Percentiles rank a stretch among this genome's conserved stretches.
These are phyloP conservation scores for Triticum monococcum DNA, from an alignment of 176 grass and related monocot species.

Conservation along the genomic window DNA sequence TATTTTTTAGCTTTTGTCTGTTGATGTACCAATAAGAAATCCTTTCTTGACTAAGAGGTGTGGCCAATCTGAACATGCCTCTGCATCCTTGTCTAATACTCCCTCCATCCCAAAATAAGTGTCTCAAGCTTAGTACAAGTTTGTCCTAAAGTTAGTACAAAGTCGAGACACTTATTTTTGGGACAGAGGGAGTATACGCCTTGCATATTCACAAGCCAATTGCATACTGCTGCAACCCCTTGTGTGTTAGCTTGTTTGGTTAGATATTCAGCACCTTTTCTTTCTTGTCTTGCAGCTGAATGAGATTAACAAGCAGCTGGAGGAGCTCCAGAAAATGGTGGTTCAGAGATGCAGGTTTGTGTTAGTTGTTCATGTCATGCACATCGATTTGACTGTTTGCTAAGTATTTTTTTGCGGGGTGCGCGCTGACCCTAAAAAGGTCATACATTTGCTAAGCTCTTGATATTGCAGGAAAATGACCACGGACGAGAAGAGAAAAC, in stretches of 20 bases:
- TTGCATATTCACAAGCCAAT: neutral
- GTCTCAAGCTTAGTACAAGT: too few relatives aligned
- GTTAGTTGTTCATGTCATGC: slow-evolving; percentile 5
- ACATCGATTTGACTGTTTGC: too few relatives aligned
- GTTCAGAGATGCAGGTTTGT: slow-evolving; percentile 82
- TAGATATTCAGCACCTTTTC: slow-evolving; percentile 17
- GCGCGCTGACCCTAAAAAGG: neutral
- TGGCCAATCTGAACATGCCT: slow-evolving; percentile 1
- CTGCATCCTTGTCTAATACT: neutral
- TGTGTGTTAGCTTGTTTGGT: neutral
- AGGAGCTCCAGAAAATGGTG: slow-evolving; percentile 64
- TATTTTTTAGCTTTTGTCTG: slow-evolving; percentile 5
- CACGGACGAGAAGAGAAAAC: slow-evolving; percentile 93
- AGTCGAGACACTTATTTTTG: too few relatives aligned
- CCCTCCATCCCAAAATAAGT: too few relatives aligned
- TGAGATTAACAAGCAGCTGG: slow-evolving; percentile 65
- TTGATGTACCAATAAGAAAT: neutral
- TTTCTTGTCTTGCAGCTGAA: slow-evolving; percentile 55
- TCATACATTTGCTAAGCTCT: slow-evolving; percentile 1
- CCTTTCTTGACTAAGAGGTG: neutral
- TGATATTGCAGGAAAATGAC: slow-evolving; percentile 82
- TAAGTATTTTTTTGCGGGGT: too few relatives aligned
- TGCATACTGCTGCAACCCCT: slow-evolving; percentile 5
- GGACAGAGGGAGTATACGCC: neutral
- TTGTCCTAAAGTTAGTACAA: too few relatives aligned